These are phyloP conservation scores for Xeromyces bisporus DNA, from an alignment of 495 filamentous ascomycete species.

Conservation along the genomic window DNA sequence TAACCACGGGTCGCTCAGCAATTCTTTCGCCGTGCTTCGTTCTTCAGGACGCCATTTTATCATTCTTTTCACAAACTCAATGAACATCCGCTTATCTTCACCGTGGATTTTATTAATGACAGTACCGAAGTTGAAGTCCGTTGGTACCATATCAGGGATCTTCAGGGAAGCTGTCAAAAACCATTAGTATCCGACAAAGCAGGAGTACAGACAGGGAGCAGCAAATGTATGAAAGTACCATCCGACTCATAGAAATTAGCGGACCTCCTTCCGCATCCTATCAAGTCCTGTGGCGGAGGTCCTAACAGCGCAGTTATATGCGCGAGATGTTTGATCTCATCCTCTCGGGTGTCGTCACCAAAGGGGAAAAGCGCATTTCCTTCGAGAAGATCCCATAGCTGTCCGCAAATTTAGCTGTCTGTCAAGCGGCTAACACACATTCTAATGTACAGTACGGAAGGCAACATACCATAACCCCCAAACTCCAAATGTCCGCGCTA, in stretches of 20 bases:
- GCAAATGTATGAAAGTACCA: conserved; percentile 4
- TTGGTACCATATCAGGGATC: conserved; percentile 2
- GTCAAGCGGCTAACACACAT: background rate
- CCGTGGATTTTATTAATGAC: conserved; percentile 6
- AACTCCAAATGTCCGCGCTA: conserved; percentile 30
- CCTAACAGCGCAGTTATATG: conserved; percentile 23
- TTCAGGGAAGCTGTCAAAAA: conserved; percentile 6
- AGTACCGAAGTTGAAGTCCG: conserved; percentile 11
- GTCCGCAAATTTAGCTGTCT: conserved; percentile 2
- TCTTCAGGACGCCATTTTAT: conserved; percentile 18
- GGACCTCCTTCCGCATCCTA: conserved; percentile 8
- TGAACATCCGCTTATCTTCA: conserved; percentile 17
- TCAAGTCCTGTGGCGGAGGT: conserved; percentile 13
- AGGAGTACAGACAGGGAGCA: background rate
- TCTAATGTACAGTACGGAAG: too few species aligned
- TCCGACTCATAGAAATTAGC: conserved; percentile 8
- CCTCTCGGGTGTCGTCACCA: too few species aligned
- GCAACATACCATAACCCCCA: conserved; percentile 23
- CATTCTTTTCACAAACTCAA: conserved; percentile 17
- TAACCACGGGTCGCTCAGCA: conserved; percentile 18
- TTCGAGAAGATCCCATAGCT: conserved; percentile 23
- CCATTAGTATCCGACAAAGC: conserved; percentile 1
- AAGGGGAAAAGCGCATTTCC: conserved; percentile 13
- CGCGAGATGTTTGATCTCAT: conserved; percentile 13
- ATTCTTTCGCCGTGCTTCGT: conserved; percentile 15